Percentiles rank a stretch among this genome's conserved stretches.
These are phyloP conservation scores for Claviceps sp. DNA, from an alignment of 2,329 filamentous ascomycete genomes.

Conservation along the genomic window DNA sequence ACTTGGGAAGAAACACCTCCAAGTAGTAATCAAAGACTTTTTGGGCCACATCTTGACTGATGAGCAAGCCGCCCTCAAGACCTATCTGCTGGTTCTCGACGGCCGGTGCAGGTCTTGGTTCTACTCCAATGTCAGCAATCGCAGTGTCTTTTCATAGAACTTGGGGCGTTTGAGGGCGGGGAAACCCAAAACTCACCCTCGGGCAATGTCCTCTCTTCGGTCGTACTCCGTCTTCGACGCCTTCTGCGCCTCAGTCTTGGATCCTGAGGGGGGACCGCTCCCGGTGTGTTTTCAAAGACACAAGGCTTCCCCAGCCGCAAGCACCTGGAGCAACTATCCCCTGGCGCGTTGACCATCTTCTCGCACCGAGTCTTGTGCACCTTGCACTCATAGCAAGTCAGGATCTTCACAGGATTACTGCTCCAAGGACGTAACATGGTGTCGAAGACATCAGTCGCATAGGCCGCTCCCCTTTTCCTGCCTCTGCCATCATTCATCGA, in stretches of 20 bases:
- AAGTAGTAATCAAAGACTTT: constrained; percentile 1
- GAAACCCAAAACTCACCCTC: no score
- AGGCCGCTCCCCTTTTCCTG: not conserved
- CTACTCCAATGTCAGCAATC: not conserved
- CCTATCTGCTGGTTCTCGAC: constrained; percentile 4
- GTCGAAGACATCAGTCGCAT: not conserved
- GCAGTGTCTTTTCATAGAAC: not conserved
- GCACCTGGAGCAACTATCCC: constrained; percentile 1
- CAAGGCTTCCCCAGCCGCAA: constrained; percentile 2
- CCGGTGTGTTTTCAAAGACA: not conserved
- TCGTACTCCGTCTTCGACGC: no score
- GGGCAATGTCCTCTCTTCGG: no score
- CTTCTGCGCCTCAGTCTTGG: no score
- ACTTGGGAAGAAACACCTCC: constrained; percentile 1
- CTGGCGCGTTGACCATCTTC: not conserved
- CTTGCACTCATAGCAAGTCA: constrained; percentile 3
- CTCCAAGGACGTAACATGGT: constrained; percentile 1
- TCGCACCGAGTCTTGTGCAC: constrained; percentile 4
- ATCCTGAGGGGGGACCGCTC: no score
- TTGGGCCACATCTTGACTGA: constrained; percentile 2
- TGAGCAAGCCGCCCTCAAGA: constrained; percentile 2
- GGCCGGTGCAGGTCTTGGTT: not conserved
- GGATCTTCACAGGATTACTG: not conserved
- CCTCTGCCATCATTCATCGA: not conserved
- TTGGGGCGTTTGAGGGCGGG: no score